Conservation (phyloP, 2,329 filamentous ascomycete species). For the Coniella lustricola region DNA sequence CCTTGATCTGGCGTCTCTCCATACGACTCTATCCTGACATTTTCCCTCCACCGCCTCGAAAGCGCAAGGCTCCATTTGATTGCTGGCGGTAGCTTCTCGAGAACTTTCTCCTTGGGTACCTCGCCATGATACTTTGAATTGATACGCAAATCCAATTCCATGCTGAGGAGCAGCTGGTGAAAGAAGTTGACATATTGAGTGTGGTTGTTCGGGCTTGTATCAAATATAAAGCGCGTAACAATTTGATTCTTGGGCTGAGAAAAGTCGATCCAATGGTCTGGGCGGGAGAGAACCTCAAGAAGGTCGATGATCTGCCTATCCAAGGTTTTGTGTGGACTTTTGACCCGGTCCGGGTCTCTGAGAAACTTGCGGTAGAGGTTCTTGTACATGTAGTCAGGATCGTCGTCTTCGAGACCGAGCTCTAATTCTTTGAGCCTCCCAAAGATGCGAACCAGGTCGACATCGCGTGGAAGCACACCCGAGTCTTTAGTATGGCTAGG, state of each 20-base stretch:
- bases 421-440: constrained; percentile 54
- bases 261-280: constrained; percentile 64
- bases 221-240: constrained; percentile 64
- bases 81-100: constrained; percentile 58
- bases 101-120: constrained; percentile 56
- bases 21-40: constrained; percentile 58
- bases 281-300: constrained; percentile 60
- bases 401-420: constrained; percentile 46
- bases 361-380: constrained; percentile 63
- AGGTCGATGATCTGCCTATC: constrained; percentile 68
- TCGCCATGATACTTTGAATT: constrained; percentile 55
- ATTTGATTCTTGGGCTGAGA: constrained; percentile 64
- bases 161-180: constrained; percentile 66
- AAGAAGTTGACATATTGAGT: constrained; percentile 61
- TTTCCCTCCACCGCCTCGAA: constrained; percentile 65
- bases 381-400: constrained; percentile 52
- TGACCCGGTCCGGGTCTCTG: constrained; percentile 56
- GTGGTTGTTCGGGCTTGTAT: constrained; percentile 48
- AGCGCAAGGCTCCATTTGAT: constrained; percentile 68
- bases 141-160: constrained; percentile 66
- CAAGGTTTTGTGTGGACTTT: constrained; percentile 55
- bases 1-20: constrained; percentile 45
- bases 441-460: constrained; percentile 51
- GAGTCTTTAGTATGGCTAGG: constrained; percentile 51
- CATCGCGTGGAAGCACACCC: constrained; percentile 51